These are phyloP conservation scores for Rhodotorula sphaerocarpa DNA, from an alignment of 768 basidiomycete species.

Conservation along the genomic window DNA sequence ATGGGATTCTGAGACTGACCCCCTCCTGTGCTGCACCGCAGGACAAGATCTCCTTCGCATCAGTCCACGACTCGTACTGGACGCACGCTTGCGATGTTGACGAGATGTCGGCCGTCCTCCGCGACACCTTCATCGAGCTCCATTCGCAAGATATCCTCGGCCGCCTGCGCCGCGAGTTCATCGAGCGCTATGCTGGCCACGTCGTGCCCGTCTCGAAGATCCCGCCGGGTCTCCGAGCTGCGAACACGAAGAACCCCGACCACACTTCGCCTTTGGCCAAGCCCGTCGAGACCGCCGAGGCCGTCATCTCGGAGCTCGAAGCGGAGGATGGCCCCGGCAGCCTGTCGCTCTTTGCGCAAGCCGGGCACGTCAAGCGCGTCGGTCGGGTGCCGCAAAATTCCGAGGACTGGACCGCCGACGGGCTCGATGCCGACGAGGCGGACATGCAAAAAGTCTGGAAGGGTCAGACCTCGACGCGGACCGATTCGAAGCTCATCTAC, in stretches of 20 bases:
- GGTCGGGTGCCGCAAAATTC: background rate
- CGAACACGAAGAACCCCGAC: background rate
- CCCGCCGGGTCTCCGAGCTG: conserved; percentile 26
- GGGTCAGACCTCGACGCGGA: conserved; percentile 9
- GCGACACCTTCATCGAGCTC: conserved; percentile 84
- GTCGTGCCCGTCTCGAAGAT: conserved; percentile 36
- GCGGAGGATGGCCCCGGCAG: conserved; percentile 30
- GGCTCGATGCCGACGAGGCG: conserved; percentile 1
- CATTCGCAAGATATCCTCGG: conserved; percentile 78
- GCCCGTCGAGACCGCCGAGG: conserved; percentile 21
- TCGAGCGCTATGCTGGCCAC: conserved; percentile 63
- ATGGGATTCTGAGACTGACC: too few relatives aligned
- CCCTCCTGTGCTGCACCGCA: conserved; percentile 48
- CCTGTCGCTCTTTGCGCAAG: conserved; percentile 19
- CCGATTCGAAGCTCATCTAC: conserved; percentile 53
- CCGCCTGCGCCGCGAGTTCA: conserved; percentile 71
- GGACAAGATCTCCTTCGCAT: conserved; percentile 72
- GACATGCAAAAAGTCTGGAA: conserved; percentile 7
- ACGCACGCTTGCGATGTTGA: conserved; percentile 83
- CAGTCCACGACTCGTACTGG: conserved; percentile 99
- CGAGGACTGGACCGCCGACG: background rate
- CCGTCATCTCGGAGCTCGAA: conserved; percentile 29
- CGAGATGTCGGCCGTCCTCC: conserved; percentile 77
- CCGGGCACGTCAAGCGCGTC: conserved; percentile 15
- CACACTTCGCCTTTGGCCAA: conserved; percentile 19